Evolutionary conservation across 2,329 filamentous ascomycete species (phyloP), one percentile per base, ranked within the genome.

Genomic region (Anthostomella pinea): DNA sequence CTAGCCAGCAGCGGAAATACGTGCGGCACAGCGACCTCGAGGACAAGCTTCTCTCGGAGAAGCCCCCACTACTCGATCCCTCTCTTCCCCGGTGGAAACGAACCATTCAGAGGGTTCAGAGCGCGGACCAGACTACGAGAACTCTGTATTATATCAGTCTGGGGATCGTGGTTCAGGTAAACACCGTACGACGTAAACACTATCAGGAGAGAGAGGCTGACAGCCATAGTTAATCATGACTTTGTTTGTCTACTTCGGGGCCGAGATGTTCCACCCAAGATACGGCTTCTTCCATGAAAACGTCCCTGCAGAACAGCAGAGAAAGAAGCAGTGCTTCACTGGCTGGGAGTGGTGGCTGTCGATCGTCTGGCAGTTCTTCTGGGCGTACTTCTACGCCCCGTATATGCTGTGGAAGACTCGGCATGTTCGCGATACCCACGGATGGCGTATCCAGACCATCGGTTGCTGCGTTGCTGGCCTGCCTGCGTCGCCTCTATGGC

Each of bases 341-440:
- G 82, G 83, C 7, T 81, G 75, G 70, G 83, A 87, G 64, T 87
- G 83, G 82, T 75, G 78, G 65, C 77, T 78, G 0, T 80, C 77
- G 0, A 71, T 80, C 28, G 66, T 80, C 34, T 83, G 79, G 79
- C 79, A 83, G 47, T 67, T 81, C 33, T 61, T 79, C 38, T 83
- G 78, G 79, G 70, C 77, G 10, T 82, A 75, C 71, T 55, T 79
- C 28, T 70, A 78, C 40, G 78, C 79, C 3, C 78, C 80, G 14
- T 66, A 73, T 49, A 67, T 83, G 43, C 69, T 85, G 4, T 83
- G 74, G 70, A 70, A 74, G 47, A 73, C 80, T 23, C 70, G 79
- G 6, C 63, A 69, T 15, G 77, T 85, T 47, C 69, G 69, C 19
- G 81, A 85, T 52, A 80, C 79, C 6, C 77, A 83, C 49, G 75